Evolutionary conservation across 768 basidiomycete species (phyloP).

Genomic region (Lactifluus echinatus): DNA sequence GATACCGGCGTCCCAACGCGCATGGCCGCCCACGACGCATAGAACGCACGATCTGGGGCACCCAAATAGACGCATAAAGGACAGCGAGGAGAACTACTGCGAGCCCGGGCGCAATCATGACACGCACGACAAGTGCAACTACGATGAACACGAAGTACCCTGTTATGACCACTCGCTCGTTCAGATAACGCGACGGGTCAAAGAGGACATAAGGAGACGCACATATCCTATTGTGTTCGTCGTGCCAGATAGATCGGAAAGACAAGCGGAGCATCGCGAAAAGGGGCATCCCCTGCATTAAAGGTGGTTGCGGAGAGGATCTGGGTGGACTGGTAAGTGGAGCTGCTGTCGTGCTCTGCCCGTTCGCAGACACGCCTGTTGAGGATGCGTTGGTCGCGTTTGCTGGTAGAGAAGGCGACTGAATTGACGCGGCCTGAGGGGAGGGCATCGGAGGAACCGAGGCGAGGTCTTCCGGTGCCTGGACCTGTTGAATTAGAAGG

Average conservation of each 20-base stretch:
- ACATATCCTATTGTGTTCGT: constrained; percentile 70
- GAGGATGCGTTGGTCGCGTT: not conserved
- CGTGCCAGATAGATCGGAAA: constrained; percentile 50
- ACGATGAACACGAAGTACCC: constrained; percentile 64
- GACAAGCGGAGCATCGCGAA: constrained; percentile 41
- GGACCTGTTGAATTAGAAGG: constrained; percentile 71
- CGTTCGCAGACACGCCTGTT: not conserved
- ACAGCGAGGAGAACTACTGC: constrained; percentile 55
- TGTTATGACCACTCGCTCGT: constrained; percentile 24
- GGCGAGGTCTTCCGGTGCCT: constrained; percentile 58
- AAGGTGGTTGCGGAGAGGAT: constrained; percentile 21
- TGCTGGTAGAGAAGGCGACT: constrained; percentile 17
- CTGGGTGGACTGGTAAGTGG: constrained; percentile 8
- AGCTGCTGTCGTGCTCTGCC: constrained; percentile 6
- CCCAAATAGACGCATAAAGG: constrained; percentile 77
- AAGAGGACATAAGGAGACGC: constrained; percentile 23
- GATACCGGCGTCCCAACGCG: constrained; percentile 59
- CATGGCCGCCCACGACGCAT: constrained; percentile 60
- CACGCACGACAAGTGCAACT: constrained; percentile 62
- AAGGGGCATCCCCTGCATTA: not conserved
- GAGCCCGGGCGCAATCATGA: constrained; percentile 59
- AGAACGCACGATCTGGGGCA: constrained; percentile 77
- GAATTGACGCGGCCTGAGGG: constrained; percentile 8
- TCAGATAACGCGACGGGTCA: constrained; percentile 1
- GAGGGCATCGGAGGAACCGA: constrained; percentile 23